A percentile compares a stretch with the other conserved stretches of the same genome.
Conservation (phyloP, 257 asterid species). For the Plantago ovata region DNA sequence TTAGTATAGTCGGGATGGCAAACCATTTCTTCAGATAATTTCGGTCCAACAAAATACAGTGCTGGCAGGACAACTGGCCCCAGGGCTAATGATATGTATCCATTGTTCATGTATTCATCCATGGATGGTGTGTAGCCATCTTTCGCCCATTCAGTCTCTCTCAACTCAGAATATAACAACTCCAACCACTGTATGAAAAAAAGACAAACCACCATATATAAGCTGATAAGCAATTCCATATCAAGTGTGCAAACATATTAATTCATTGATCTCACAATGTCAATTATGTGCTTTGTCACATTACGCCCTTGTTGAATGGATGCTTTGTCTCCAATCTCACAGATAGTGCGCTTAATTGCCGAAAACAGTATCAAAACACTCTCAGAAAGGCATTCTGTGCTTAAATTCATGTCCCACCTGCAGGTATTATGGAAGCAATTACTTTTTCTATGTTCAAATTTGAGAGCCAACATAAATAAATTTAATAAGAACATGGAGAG, state of each 20-base stretch:
- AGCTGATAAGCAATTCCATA: no score
- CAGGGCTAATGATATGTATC: slow-evolving; percentile 70
- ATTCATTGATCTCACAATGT: slow-evolving; percentile 53
- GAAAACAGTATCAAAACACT: slow-evolving; percentile 65
- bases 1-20: slow-evolving; percentile 47
- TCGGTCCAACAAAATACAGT: slow-evolving; percentile 78
- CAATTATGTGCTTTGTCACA: slow-evolving; percentile 52
- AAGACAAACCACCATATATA: slow-evolving; percentile 10
- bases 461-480: not conserved
- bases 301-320: slow-evolving; percentile 47
- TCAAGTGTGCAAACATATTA: no score
- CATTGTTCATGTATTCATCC: slow-evolving; percentile 72
- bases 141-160: no score
- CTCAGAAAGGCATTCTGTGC: slow-evolving; percentile 43
- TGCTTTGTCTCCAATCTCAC: slow-evolving; percentile 60
- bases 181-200: slow-evolving; percentile 72
- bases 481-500: slow-evolving; percentile 10
- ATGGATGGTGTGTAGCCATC: slow-evolving; percentile 41
- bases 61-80: slow-evolving; percentile 85
- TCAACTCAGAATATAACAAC: slow-evolving; percentile 65
- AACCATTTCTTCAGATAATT: slow-evolving; percentile 67
- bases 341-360: slow-evolving; percentile 55
- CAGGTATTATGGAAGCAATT: slow-evolving; percentile 24
- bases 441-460: slow-evolving; percentile 36
- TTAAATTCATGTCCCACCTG: slow-evolving; percentile 75